Evolutionary conservation across 1,139 yeast species (phyloP), one percentile per base, ranked within the genome.

Genomic region (Suhomyces guaymorum): DNA sequence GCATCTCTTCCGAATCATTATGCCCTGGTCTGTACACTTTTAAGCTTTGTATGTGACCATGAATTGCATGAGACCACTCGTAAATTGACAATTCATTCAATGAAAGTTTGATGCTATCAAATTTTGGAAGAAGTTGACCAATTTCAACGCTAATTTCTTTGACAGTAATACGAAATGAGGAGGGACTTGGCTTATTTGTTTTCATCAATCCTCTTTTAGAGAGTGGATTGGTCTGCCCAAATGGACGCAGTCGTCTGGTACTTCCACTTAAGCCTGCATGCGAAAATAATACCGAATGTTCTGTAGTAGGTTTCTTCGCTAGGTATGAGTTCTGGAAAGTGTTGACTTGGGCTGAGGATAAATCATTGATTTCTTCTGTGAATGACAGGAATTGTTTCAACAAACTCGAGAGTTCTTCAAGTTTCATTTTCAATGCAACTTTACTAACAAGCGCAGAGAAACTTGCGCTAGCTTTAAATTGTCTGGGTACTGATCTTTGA

Each of bases 71-170:
- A 13, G 59, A 63, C 5, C 56, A 53, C n/a, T 58, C 44, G 32
- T 66, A 61, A 2, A 71, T 12, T 1, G 62, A 44, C 12, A 65
- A 41, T 6, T 60, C 49, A 1, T 48, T 41, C 0, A 69, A 24
- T 1, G 32, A 31, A 0, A 64, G 51, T 0, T 44, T 38, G 4
- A 80, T 14, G 30, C 59, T 63, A 0, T 87, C 88, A 57, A 82
- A 78, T 5, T 55, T 45, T 0, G 60, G 58, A 8, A 54, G 47
- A 1, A 75, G 1, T 61, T 39, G 0, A 43, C 26, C 1, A 78
- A 24, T 1, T 48, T 48, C 3, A 68, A 35, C 0, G 52, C 44
- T 1, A 67, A 25, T 2, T 48, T 49, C 23, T 55, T 54, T 7
- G 67, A 29, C 4, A 39, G 28, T 1, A 62, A n/a, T 21, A 59